Evolutionary conservation across 164 flowering plant species (phyloP).

Genomic region (Macadamia integrifolia): DNA sequence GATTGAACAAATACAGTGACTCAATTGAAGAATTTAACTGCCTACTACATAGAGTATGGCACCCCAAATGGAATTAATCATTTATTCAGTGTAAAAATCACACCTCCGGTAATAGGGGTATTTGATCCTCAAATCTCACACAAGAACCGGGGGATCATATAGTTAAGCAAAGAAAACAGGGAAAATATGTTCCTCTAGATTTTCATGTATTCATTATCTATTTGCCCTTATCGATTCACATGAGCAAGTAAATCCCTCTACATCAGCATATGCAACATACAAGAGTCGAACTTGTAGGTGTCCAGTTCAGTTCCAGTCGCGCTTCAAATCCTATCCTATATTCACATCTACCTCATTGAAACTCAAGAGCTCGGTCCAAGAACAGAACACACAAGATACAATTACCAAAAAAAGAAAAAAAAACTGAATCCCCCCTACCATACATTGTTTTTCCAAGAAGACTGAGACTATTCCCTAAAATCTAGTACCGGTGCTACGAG

Average conservation of each 20-base stretch:
- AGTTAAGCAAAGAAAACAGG: not conserved
- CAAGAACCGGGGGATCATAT: not conserved
- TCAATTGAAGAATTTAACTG: not conserved
- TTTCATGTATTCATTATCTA: not conserved
- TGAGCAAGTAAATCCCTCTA: not conserved
- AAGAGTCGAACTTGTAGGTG: conserved; percentile 26
- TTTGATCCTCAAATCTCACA: not conserved
- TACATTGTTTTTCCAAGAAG: conserved; percentile 14
- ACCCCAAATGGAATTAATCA: not conserved
- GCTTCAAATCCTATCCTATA: conserved; percentile 26
- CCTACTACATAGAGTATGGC: not conserved
- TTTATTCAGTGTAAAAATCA: not conserved
- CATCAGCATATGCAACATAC: conserved; percentile 39
- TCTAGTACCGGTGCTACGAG: conserved; percentile 67
- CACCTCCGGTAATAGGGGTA: not conserved
- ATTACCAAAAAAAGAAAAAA: conserved; percentile 4
- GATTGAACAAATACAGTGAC: not conserved
- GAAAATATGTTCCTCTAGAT: not conserved
- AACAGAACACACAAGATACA: conserved; percentile 20
- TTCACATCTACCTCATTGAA: conserved; percentile 31
- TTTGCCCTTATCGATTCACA: not conserved
- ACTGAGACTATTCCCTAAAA: conserved; percentile 34
- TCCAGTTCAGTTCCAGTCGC: conserved; percentile 25
- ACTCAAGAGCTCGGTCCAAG: conserved; percentile 18
- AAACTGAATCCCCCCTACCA: conserved; percentile 21